Percentiles rank a stretch among this genome's conserved stretches.
Evolutionary conservation across 2,329 filamentous ascomycete genomes (phyloP).

Genomic region (Cryphonectria japonica): DNA sequence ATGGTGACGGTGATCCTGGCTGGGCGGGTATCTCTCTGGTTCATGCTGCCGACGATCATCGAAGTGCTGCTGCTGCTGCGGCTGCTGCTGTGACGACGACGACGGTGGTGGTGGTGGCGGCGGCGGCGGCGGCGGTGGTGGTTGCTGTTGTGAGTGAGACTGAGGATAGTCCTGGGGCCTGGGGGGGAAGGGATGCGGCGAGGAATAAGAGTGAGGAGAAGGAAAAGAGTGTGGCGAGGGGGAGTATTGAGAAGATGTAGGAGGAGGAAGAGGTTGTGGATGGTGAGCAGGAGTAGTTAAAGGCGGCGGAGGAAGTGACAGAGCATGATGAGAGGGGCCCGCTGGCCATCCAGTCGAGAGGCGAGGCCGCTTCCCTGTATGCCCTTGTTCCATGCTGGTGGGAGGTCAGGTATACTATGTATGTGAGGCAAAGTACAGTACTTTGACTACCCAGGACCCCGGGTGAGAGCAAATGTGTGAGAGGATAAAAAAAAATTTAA

Average conservation of each 20-base stretch:
- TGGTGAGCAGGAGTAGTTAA: conserved; percentile 38
- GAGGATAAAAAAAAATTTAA: conserved; percentile 1
- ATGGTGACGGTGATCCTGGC: conserved; percentile 55
- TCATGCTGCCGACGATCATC: conserved; percentile 42
- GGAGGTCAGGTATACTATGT: conserved; percentile 43
- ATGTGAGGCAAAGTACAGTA: conserved; percentile 34
- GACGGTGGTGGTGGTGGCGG: conserved; percentile 21
- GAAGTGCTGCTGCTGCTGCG: conserved; percentile 27
- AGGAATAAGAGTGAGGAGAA: conserved; percentile 35
- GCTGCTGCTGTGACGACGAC: conserved; percentile 28
- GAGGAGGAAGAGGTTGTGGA: conserved; percentile 40
- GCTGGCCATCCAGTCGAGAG: conserved; percentile 52
- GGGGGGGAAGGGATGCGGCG: conserved; percentile 33
- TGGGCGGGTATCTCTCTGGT: conserved; percentile 56
- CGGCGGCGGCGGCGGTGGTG: neutral
- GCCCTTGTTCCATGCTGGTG: conserved; percentile 62
- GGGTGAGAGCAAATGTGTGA: conserved; percentile 20
- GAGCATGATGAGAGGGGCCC: conserved; percentile 51
- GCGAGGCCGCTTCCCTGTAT: conserved; percentile 64
- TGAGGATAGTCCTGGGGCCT: conserved; percentile 43
- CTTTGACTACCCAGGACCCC: conserved; percentile 39
- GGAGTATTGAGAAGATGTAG: conserved; percentile 42
- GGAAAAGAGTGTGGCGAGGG: conserved; percentile 31
- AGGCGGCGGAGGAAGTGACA: conserved; percentile 49
- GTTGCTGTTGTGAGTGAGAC: conserved; percentile 32